Evolutionary conservation across 148 eudicot species (phyloP).

Genomic region (Vaccinium myrtillus): DNA sequence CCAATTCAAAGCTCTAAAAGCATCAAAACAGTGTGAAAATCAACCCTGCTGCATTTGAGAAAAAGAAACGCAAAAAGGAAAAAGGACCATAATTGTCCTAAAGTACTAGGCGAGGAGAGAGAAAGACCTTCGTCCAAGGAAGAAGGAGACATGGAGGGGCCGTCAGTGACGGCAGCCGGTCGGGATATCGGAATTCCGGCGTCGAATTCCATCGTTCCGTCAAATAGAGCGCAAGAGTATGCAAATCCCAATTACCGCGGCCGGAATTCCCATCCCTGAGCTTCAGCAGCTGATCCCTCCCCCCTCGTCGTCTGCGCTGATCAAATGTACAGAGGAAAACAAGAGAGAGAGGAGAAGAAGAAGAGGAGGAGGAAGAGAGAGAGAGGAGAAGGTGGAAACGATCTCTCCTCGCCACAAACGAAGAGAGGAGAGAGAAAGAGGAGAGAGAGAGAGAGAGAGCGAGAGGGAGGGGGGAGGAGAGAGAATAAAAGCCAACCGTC

Average conservation of each 20-base stretch:
- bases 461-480: background rate
- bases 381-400: slow-evolving; percentile 8
- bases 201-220: slow-evolving; percentile 15
- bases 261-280: slow-evolving; percentile 23
- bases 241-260: background rate
- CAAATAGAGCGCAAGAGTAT: background rate
- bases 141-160: slow-evolving; percentile 37
- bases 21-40: background rate
- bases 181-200: slow-evolving; percentile 38
- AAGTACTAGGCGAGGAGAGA: background rate
- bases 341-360: no score
- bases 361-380: slow-evolving; percentile 4
- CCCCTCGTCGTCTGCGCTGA: slow-evolving; percentile 4
- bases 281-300: background rate
- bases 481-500: slow-evolving; percentile 59
- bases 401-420: slow-evolving; percentile 54
- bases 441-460: slow-evolving; percentile 13
- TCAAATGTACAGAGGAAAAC: background rate
- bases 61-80: background rate
- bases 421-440: slow-evolving; percentile 10
- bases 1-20: background rate
- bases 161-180: slow-evolving; percentile 28
- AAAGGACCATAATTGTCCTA: background rate
- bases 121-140: slow-evolving; percentile 50
- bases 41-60: background rate